phyloP scores from a whole-genome alignment of 768 basidiomycete genomes.

The Naganishia vishniacii region DNA sequence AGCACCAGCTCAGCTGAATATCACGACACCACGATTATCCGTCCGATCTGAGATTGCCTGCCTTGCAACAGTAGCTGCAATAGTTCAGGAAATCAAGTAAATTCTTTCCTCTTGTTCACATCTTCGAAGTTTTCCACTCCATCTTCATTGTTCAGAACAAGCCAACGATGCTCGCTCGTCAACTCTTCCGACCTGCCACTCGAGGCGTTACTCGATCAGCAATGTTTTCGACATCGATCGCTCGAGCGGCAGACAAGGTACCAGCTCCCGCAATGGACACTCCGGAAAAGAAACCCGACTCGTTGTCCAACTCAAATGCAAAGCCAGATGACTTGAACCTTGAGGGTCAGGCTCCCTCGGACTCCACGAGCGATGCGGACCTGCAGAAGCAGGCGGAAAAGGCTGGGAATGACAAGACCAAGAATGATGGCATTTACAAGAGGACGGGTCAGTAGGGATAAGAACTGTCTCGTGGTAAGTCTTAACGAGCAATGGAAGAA shows the following conservation, averaged over 20 bases:
- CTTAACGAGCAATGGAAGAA: no score
- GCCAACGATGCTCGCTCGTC: slow-evolving; percentile 11
- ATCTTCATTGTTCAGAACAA: no score
- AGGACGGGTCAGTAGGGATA: slow-evolving; percentile 7
- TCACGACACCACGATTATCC: no score
- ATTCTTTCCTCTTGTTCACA: no score
- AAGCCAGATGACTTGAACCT: not conserved
- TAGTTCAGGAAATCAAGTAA: no score
- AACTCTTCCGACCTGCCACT: not conserved
- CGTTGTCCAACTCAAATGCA: slow-evolving; percentile 10
- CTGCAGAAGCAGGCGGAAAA: slow-evolving; percentile 9
- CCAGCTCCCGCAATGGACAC: slow-evolving; percentile 23
- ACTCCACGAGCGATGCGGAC: not conserved
- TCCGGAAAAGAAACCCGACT: slow-evolving; percentile 24
- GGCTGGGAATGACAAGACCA: not conserved
- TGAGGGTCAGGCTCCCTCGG: slow-evolving; percentile 4
- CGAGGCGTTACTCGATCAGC: slow-evolving; percentile 4
- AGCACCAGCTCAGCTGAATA: no score
- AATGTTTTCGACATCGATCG: not conserved
- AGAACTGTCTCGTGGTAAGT: not conserved
- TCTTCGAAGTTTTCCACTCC: no score
- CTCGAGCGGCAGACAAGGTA: slow-evolving; percentile 11
- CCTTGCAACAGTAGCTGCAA: no score
- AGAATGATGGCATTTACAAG: slow-evolving; percentile 16
- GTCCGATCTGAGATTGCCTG: no score